phyloP scores from a whole-genome alignment of 1,139 yeast genomes.

The Suhomyces bokatorum region DNA sequence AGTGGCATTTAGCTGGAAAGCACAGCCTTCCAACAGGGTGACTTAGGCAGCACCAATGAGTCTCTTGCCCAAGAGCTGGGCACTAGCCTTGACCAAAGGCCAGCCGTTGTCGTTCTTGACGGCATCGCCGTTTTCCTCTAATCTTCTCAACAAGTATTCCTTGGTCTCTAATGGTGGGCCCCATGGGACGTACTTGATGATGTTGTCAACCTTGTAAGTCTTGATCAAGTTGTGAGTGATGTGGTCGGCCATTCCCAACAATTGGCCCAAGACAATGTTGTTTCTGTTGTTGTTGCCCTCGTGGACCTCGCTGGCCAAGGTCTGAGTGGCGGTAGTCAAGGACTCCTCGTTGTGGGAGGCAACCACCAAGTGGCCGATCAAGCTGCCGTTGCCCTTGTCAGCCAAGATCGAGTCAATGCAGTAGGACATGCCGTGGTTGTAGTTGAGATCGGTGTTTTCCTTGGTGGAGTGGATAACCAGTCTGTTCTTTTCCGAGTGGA shows the following conservation, averaged over 20 bases:
- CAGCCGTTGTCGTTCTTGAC: slow-evolving; percentile 87
- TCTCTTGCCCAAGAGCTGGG: slow-evolving; percentile 45
- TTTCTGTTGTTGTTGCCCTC: slow-evolving; percentile 42
- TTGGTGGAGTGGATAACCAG: slow-evolving; percentile 73
- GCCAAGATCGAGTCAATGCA: slow-evolving; percentile 63
- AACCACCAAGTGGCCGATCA: slow-evolving; percentile 82
- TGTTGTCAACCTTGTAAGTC: slow-evolving; percentile 65
- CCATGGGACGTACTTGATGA: slow-evolving; percentile 96
- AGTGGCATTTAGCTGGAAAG: slow-evolving; percentile 1
- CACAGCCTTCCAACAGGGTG: slow-evolving; percentile 1
- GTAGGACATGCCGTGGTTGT: slow-evolving; percentile 66
- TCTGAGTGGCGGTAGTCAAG: slow-evolving; percentile 67
- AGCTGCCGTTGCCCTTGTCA: slow-evolving; percentile 45
- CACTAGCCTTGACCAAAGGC: slow-evolving; percentile 64
- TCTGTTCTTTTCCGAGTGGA: slow-evolving; percentile 83
- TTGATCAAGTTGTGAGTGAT: slow-evolving; percentile 73
- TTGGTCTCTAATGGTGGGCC: slow-evolving; percentile 95
- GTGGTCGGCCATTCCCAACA: slow-evolving; percentile 95
- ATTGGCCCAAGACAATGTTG: slow-evolving; percentile 84
- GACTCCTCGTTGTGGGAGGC: slow-evolving; percentile 89
- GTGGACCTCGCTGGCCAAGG: slow-evolving; percentile 35
- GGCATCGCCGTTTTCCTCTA: slow-evolving; percentile 97
- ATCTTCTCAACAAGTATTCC: slow-evolving; percentile 84
- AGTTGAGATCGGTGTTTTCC: slow-evolving; percentile 72
- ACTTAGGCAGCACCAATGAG: slow-evolving; percentile 24